Evolutionary conservation across 2,329 filamentous ascomycete genomes (phyloP).

Genomic region (Cadophora gregata): DNA sequence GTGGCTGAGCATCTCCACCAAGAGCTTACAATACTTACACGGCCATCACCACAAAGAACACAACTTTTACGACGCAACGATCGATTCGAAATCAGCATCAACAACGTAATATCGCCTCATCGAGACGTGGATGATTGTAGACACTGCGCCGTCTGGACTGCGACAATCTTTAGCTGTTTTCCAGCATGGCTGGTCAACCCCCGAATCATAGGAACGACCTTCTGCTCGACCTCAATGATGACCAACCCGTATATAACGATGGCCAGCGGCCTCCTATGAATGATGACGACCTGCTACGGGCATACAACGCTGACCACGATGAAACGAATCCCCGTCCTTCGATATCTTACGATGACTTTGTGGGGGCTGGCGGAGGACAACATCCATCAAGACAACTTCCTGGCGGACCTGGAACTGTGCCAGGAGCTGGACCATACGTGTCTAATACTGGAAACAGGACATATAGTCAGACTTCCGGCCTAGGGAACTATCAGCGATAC

Average conservation of each 20-base stretch:
- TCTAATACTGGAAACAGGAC: slow-evolving; percentile 31
- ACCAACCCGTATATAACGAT: slow-evolving; percentile 73
- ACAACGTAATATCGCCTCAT: background rate
- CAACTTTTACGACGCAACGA: slow-evolving; percentile 13
- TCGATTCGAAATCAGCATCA: background rate
- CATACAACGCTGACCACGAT: slow-evolving; percentile 68
- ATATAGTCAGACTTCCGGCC: slow-evolving; percentile 75
- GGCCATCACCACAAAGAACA: slow-evolving; percentile 17
- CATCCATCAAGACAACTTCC: slow-evolving; percentile 52
- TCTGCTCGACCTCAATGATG: slow-evolving; percentile 76
- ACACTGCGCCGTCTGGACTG: slow-evolving; percentile 36
- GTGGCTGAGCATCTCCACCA: slow-evolving; percentile 30
- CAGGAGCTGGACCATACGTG: slow-evolving; percentile 39
- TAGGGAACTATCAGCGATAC: slow-evolving; percentile 90
- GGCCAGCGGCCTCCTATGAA: slow-evolving; percentile 80
- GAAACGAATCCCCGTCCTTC: slow-evolving; percentile 75
- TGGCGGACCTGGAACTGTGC: slow-evolving; percentile 42
- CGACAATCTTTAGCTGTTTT: slow-evolving; percentile 38
- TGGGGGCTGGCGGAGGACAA: slow-evolving; percentile 68
- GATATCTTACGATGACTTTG: slow-evolving; percentile 93
- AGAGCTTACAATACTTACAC: slow-evolving; percentile 22
- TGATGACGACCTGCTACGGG: slow-evolving; percentile 80
- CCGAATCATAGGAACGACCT: slow-evolving; percentile 59
- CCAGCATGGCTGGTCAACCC: slow-evolving; percentile 66
- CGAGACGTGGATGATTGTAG: slow-evolving; percentile 32